Evolutionary conservation across 208 protist species (phyloP), one percentile per base, ranked within the genome.

Genomic region (Leishmania turanica): DNA sequence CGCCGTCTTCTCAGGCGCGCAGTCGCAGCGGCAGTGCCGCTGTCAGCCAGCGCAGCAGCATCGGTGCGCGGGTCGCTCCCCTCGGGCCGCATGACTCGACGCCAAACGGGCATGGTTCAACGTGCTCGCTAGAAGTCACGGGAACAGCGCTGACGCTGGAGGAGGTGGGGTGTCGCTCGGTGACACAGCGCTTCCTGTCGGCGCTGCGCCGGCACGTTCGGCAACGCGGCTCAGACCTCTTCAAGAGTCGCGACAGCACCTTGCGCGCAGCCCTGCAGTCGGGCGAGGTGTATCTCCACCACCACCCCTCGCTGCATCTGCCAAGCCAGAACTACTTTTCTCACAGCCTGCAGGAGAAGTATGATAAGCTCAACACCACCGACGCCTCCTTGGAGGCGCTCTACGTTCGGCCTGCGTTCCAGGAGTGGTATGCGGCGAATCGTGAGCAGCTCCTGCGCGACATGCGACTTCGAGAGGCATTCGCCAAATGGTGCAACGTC

Each of bases 341-440:
- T 5, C 83, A 84, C 54, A 74, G 74, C 7, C 80, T 64, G 49
- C 77, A 88, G 60, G 42, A 69, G 51, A 68, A 78, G 56, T 86
- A 87, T 69, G 66, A 83, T 47, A 53, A 81, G 72, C n/a, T 73
- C 66, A 73, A 92, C 80, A 84, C 87, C 53, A 95, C 91, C 1
- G 64, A 84, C 15, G 62, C 78, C 70, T 85, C 84, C 64, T 82
- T 96, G 31, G 82, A 86, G n/a, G 76, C 31, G 17, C 91, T 96
- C 42, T 92, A 90, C 85, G 73, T 69, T 9, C 84, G 84, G 17
- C 86, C 87, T 21, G 84, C 74, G 45, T 96, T 96, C 69, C 74
- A 80, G 40, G 54, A 60, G 17, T 96, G 93, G 93, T 96, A 93
- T 85, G 70, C 54, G 1, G 79, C 65, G 4, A 83, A 94, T 51